A percentile compares a stretch with the other conserved stretches of the same genome.
Conservation (phyloP, 2,329 filamentous ascomycete genomes). For the Diaporthe vaccinii region DNA sequence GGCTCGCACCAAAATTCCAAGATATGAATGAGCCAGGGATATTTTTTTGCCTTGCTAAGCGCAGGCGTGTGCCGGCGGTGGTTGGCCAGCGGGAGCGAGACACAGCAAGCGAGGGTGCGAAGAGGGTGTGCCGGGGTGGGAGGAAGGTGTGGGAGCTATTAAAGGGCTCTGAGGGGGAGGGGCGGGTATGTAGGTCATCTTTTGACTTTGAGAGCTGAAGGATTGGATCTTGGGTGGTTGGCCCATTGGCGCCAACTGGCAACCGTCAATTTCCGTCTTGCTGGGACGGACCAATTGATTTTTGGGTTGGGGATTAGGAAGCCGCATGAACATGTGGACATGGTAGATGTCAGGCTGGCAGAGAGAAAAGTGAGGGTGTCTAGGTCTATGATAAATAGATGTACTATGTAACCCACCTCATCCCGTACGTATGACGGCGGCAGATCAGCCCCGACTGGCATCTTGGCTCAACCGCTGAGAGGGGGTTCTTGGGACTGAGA, state of each 20-base stretch:
- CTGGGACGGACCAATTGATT: neutral
- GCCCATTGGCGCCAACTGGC: constrained; percentile 35
- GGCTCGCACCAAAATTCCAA: neutral
- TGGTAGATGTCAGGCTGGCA: neutral
- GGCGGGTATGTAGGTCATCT: constrained; percentile 37
- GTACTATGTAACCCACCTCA: neutral
- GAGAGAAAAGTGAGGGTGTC: neutral
- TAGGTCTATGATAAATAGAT: neutral
- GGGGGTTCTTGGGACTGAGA: constrained; percentile 11
- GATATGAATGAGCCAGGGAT: neutral
- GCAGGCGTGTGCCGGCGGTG: neutral
- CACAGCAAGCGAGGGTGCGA: neutral
- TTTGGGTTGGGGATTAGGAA: neutral
- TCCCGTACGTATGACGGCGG: neutral
- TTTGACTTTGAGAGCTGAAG: neutral
- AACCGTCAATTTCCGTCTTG: neutral
- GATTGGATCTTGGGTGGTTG: constrained; percentile 22
- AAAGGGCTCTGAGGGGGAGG: constrained; percentile 18
- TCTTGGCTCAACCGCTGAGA: constrained; percentile 18
- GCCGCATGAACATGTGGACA: constrained; percentile 20
- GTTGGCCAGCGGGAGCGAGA: constrained; percentile 9
- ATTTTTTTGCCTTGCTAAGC: neutral
- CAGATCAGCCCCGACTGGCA: constrained; percentile 12
- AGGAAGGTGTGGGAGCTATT: neutral
- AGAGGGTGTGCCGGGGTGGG: neutral